These are phyloP conservation scores for Vitis cinerea DNA, from an alignment of 164 flowering plant genomes.

Conservation along the genomic window DNA sequence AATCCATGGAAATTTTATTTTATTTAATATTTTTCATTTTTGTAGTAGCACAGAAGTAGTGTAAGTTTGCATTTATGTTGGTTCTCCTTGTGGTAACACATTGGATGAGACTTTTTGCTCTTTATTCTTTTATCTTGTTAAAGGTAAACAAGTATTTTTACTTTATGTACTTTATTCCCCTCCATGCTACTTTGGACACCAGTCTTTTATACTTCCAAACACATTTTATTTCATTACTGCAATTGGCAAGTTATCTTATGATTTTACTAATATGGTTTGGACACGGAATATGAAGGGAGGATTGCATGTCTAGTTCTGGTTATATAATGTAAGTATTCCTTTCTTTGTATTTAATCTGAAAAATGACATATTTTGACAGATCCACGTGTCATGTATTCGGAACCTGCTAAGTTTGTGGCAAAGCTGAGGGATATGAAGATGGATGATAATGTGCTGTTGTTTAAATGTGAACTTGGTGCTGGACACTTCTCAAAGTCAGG, in stretches of 20 bases:
- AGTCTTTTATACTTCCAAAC: background rate
- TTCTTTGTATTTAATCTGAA: constrained; percentile 7
- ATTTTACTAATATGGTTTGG: background rate
- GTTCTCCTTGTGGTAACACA: too few species aligned
- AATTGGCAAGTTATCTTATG: background rate
- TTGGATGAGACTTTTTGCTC: too few species aligned
- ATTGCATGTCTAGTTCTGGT: background rate
- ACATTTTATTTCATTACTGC: background rate
- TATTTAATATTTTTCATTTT: too few species aligned
- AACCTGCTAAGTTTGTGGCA: constrained; percentile 94
- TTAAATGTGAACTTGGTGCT: constrained; percentile 81
- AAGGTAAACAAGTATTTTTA: too few species aligned
- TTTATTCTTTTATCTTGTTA: too few species aligned
- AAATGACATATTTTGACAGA: constrained; percentile 41
- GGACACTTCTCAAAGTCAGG: constrained; percentile 86
- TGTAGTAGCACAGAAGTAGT: too few species aligned
- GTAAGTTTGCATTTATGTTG: too few species aligned
- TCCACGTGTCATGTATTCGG: constrained; percentile 90
- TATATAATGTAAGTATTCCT: background rate
- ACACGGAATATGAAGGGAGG: background rate
- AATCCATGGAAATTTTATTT: too few species aligned
- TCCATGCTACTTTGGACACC: background rate
- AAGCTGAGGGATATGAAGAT: constrained; percentile 84
- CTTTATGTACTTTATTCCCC: too few species aligned
- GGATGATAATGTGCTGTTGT: constrained; percentile 60